Conservation (phyloP, 768 basidiomycete species). For the Amanita subjunquillea region DNA sequence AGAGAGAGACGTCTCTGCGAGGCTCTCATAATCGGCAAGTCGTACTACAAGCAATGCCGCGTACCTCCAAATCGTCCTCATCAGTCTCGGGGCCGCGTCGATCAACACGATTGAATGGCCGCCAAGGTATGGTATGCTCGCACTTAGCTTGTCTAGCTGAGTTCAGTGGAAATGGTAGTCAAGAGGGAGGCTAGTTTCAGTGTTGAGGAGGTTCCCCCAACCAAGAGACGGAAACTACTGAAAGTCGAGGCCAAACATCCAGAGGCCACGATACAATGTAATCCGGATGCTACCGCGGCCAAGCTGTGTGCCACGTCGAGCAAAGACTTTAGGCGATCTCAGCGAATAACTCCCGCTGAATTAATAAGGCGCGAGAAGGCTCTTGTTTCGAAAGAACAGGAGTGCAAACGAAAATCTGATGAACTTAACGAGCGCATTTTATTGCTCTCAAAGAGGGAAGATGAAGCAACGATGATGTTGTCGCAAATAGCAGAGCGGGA, state of each 20-base stretch:
- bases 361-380: constrained; percentile 26
- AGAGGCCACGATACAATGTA: not conserved
- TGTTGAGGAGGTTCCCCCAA: constrained; percentile 3
- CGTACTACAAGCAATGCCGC: constrained; percentile 11
- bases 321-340: constrained; percentile 24
- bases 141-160: constrained; percentile 3
- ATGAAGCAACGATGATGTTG: constrained; percentile 28
- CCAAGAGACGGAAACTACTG: constrained; percentile 5
- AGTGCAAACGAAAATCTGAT: constrained; percentile 23
- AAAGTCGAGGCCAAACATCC: constrained; percentile 2
- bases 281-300: constrained; percentile 5
- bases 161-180: not conserved
- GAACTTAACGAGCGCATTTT: constrained; percentile 31
- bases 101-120: constrained; percentile 22
- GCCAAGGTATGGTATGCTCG: constrained; percentile 12
- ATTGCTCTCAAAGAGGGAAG: constrained; percentile 28
- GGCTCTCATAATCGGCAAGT: not conserved
- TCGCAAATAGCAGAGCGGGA: constrained; percentile 33
- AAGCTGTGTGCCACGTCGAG: constrained; percentile 13
- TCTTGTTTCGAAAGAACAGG: constrained; percentile 27
- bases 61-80: constrained; percentile 5
- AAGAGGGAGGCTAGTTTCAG: constrained; percentile 5
- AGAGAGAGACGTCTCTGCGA: not conserved
- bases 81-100: constrained; percentile 10
- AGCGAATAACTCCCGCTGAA: constrained; percentile 28